Percentiles rank a stretch among this genome's conserved stretches.
Evolutionary conservation across 768 basidiomycete species (phyloP).

Genomic region (Suillus luteus): DNA sequence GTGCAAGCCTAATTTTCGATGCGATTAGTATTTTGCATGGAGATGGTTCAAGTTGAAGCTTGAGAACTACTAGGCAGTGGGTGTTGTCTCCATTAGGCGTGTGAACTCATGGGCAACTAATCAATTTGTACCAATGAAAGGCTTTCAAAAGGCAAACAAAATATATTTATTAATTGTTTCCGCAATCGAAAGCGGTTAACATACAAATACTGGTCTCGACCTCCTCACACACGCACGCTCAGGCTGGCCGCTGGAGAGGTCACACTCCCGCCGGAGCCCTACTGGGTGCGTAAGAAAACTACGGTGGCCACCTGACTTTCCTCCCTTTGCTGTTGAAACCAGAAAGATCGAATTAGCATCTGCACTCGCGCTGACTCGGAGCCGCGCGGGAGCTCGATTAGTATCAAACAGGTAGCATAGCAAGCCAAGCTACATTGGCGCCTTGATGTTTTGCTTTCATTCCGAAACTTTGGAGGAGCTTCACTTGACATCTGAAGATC

Average conservation of each 20-base stretch:
- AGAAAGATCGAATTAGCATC: background rate
- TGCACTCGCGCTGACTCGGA: background rate
- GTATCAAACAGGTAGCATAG: background rate
- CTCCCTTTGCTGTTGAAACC: background rate
- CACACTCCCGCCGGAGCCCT: too few species aligned
- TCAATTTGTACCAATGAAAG: too few species aligned
- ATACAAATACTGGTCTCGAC: too few species aligned
- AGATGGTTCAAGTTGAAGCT: background rate
- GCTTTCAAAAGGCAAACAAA: too few species aligned
- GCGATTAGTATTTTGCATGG: background rate
- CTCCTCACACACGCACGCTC: too few species aligned
- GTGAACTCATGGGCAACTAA: background rate
- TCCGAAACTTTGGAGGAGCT: background rate
- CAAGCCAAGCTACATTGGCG: background rate
- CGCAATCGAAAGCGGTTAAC: too few species aligned
- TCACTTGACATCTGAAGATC: background rate
- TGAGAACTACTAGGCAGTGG: background rate
- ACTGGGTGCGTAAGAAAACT: background rate
- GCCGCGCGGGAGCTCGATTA: background rate
- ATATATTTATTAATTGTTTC: background rate
- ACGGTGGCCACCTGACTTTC: background rate
- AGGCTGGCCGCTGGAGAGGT: too few species aligned
- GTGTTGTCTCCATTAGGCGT: background rate
- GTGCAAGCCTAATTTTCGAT: background rate
- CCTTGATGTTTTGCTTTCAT: background rate